These are phyloP conservation scores for Paracoccidioides brasiliensis DNA, from an alignment of 2,329 filamentous ascomycete species.

Conservation along the genomic window DNA sequence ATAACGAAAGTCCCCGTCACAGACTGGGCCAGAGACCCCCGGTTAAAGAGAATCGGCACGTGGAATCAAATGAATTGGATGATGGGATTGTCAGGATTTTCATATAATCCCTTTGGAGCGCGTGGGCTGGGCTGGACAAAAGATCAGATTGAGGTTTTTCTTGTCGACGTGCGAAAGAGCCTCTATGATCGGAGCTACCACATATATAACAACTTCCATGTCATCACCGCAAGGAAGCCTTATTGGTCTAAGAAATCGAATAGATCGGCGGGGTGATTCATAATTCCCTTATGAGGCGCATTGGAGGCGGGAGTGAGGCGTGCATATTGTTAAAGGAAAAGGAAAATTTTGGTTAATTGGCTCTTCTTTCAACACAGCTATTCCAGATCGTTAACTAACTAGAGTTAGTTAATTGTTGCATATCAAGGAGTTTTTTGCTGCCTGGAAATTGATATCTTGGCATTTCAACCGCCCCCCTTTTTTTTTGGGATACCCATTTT, in stretches of 20 bases:
- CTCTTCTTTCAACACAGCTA: too few species aligned
- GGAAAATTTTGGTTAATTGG: too few species aligned
- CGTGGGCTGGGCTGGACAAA: conserved; percentile 31
- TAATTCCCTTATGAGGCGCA: too few species aligned
- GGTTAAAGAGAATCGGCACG: conserved; percentile 36
- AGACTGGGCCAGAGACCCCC: conserved; percentile 37
- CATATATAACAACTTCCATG: conserved; percentile 28
- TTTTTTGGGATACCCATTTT: too few species aligned
- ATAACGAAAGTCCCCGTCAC: conserved; percentile 42
- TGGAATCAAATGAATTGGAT: conserved; percentile 38
- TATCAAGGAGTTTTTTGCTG: too few species aligned
- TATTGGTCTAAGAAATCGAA: background rate
- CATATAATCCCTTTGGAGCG: conserved; percentile 28
- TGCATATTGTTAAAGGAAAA: too few species aligned
- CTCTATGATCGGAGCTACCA: conserved; percentile 30
- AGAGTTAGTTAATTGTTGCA: too few species aligned
- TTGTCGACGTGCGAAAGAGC: conserved; percentile 31
- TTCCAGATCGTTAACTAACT: too few species aligned
- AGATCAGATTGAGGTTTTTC: conserved; percentile 34
- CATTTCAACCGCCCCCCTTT: too few species aligned
- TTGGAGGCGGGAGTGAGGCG: too few species aligned
- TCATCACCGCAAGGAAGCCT: conserved; percentile 22
- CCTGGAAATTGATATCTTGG: too few species aligned
- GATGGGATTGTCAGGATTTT: conserved; percentile 30
- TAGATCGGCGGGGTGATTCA: too few species aligned